Conservation (phyloP, 805 yeast species). For the Jamesozyma piceae region DNA sequence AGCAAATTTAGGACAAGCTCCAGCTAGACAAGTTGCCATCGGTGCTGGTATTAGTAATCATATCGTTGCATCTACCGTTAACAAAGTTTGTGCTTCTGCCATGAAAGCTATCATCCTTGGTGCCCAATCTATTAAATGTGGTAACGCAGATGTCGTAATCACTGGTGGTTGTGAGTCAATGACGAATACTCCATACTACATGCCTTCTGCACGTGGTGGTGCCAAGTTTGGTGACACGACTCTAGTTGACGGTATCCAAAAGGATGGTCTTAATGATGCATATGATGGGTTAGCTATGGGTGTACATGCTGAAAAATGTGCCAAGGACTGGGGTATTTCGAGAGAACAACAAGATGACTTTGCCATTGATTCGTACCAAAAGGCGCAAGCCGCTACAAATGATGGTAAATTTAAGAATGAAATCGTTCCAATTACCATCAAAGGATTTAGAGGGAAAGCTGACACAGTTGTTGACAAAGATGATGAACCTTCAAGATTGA, state of each 20-base stretch:
- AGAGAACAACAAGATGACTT: conserved; percentile 86
- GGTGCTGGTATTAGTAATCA: conserved; percentile 77
- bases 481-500: conserved; percentile 74
- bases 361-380: conserved; percentile 76
- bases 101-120: conserved; percentile 84
- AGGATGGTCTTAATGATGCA: conserved; percentile 91
- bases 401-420: conserved; percentile 76
- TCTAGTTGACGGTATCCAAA: conserved; percentile 79
- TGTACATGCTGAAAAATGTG: conserved; percentile 94
- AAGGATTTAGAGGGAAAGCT: conserved; percentile 88
- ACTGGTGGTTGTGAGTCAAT: conserved; percentile 98
- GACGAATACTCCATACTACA: conserved; percentile 91
- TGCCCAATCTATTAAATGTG: conserved; percentile 82
- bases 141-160: conserved; percentile 83
- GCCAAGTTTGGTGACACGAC: conserved; percentile 78
- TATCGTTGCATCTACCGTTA: conserved; percentile 80
- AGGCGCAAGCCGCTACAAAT: conserved; percentile 72
- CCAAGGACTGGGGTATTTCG: conserved; percentile 62
- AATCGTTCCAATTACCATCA: conserved; percentile 78
- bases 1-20: conserved; percentile 94
- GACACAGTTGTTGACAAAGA: conserved; percentile 62
- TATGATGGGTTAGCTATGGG: conserved; percentile 90
- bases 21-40: conserved; percentile 95
- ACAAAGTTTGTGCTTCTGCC: conserved; percentile 97
- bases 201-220: conserved; percentile 79